Base-by-base conservation (phyloP, 495 filamentous ascomycete genomes). In the Cercophora newfieldiana region DNA sequence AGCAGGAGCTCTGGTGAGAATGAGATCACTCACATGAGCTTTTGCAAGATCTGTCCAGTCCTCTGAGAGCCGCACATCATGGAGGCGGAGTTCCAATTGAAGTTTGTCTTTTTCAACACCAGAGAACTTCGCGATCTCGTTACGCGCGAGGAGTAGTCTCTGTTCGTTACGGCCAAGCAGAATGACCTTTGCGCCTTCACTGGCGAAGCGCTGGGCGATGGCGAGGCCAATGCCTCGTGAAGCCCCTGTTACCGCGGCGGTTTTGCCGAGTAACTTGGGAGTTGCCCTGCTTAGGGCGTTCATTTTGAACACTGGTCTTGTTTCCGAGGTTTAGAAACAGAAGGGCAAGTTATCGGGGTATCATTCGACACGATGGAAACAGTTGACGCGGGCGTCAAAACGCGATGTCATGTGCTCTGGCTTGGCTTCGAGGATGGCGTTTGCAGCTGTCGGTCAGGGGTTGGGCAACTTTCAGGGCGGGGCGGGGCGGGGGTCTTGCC, bases 191-290 rank as follows among this genome's bases (percentile, higher is more conserved):
- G 84, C 87, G 22, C 89, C 89, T 62, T 91, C 83, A 25, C 70
- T 69, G 16, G 90, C 86, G 70, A 95, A 90, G 2, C 85, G 78
- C 22, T 78, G 74, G 4, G 92, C 91, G 66, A 94, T 92, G 24
- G 79, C 76, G 12, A 71, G 60, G 5, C 81, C 81, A 62, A 83
- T 81, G 54, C 78, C 79, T 24, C 71, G 65, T 51, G 73, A 73
- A 16, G 64, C 80, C 59, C 81, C 81, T 0, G 79, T 75, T 47
- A 83, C 71, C 66, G 75, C 61, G 59, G 71, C 76, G 19, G 67
- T 74, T 28, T 75, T 78, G 66, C 79, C 77, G 18, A 51, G n/a
- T 24, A 25, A 37, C 25, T 19, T 51, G n/a, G 26, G 18, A n/a
- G n/a, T n/a, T n/a, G n/a, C n/a, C n/a, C n/a, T n/a, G n/a, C n/a